phyloP scores from a whole-genome alignment of 768 basidiomycete genomes.

The Mrakia blollopis region DNA sequence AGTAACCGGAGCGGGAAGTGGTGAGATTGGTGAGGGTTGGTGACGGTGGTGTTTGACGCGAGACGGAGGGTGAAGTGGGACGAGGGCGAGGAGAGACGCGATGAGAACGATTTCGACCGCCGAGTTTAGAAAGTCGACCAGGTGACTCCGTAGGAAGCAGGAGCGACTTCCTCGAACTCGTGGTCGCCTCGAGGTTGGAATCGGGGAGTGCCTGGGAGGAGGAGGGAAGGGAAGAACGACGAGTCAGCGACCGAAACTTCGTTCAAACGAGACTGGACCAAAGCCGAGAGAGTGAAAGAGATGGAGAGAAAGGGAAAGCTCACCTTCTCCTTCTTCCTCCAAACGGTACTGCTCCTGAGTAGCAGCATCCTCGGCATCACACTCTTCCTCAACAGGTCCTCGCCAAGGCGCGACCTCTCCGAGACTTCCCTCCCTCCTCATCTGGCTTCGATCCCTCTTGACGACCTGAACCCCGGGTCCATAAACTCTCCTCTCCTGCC shows the following conservation, averaged over 20 bases:
- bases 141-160: constrained; percentile 13
- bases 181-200: background rate
- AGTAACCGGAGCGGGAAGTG: background rate
- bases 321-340: background rate
- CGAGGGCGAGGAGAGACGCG: background rate
- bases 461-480: constrained; percentile 23
- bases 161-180: constrained; percentile 7
- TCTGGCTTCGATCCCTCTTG: constrained; percentile 10
- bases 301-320: background rate
- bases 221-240: background rate
- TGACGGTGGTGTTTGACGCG: no score
- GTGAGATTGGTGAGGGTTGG: no score
- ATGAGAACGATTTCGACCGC: no score
- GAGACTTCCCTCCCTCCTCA: constrained; percentile 23
- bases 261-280: background rate
- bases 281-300: no score
- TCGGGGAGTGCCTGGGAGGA: background rate
- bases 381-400: background rate
- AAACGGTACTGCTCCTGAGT: background rate
- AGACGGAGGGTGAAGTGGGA: no score
- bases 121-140: constrained; percentile 18
- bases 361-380: background rate
- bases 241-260: background rate
- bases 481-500: constrained; percentile 17
- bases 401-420: constrained; percentile 3